Percentiles rank a stretch among this genome's conserved stretches.
Conservation (phyloP, 2,329 filamentous ascomycete genomes). For the Colletotrichum sp. region DNA sequence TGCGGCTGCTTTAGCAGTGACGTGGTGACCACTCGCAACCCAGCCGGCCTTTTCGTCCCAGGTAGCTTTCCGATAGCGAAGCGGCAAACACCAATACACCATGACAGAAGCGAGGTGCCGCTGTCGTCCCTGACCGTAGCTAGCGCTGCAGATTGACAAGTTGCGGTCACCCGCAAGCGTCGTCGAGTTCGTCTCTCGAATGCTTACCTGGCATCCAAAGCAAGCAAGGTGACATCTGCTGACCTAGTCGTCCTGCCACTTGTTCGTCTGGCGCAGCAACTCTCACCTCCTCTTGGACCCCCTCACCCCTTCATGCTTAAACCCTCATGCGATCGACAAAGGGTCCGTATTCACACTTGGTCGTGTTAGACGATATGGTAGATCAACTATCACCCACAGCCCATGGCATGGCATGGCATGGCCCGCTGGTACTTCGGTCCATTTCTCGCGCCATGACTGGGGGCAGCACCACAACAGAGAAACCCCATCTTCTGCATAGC, state of each 20-base stretch:
- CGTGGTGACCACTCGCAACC: background rate
- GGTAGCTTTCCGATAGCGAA: background rate
- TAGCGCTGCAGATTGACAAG: background rate
- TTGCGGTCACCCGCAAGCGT: background rate
- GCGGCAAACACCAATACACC: background rate
- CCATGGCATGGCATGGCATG: background rate
- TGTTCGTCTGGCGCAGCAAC: background rate
- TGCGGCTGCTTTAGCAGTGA: background rate
- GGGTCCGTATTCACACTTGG: background rate
- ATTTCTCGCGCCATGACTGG: conserved; percentile 11
- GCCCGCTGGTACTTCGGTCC: conserved; percentile 9
- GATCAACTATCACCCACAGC: background rate
- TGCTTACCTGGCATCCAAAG: background rate
- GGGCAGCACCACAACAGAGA: background rate
- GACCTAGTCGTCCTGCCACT: background rate
- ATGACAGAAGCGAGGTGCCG: background rate
- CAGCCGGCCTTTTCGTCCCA: background rate
- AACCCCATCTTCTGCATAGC: background rate
- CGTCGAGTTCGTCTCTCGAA: background rate
- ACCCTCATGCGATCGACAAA: conserved; percentile 3
- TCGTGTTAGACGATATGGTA: background rate
- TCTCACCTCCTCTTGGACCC: background rate
- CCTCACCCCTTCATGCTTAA: background rate
- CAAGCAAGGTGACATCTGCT: background rate
- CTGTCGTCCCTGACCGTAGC: background rate